Evolutionary conservation across 768 basidiomycete species (phyloP), one percentile per base, ranked within the genome.

Genomic region (Tricholoma terreum): DNA sequence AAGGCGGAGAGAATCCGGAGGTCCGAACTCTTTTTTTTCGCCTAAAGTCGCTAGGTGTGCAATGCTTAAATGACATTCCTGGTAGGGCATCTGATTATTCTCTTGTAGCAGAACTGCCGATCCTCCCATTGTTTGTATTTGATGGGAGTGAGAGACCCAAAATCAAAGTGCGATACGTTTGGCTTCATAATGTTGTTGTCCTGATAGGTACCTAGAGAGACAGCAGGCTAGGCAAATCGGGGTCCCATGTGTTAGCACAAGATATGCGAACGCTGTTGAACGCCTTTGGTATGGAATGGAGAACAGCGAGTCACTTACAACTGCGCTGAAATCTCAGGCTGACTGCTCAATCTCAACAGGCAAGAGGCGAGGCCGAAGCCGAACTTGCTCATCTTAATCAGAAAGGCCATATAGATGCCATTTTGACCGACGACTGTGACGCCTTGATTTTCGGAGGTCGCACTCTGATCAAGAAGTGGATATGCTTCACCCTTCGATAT

Each of bases 41-140:
- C 24, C 34, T 84, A 80, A 62, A 75, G 74, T n/a, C 72, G 73
- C 34, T 78, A 84, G 30, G 75, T 86, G 51, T 70, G 76, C 58
- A 15, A 11, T 30, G 21, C 12, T 19, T 53, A 69, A 74, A 52
- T 71, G 75, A 56, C 15, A 12, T 24, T 21, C 17, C 51, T 40
- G 19, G 31, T 33, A 9, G 35, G 8, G 46, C 5, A 5, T 42
- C 36, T n/a, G n/a, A n/a, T n/a, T n/a, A 24, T 15, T 30, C 50
- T 35, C 19, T 52, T n/a, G 7, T 36, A 71, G 69, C 55, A 17
- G 62, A 66, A 55, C 50, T 66, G 21, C 86, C 89, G 0, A 76
- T 90, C 48, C 73, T 87, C 15, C 86, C 86, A 0, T 75, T 90
- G 24, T 88, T 90, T 65, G 83, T 90, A 3, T 90, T 90, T 65